A percentile compares a stretch with the other conserved stretches of the same genome.
Evolutionary conservation across 2,329 filamentous ascomycete genomes (phyloP).

Genomic region (Diaporthe longicolla): DNA sequence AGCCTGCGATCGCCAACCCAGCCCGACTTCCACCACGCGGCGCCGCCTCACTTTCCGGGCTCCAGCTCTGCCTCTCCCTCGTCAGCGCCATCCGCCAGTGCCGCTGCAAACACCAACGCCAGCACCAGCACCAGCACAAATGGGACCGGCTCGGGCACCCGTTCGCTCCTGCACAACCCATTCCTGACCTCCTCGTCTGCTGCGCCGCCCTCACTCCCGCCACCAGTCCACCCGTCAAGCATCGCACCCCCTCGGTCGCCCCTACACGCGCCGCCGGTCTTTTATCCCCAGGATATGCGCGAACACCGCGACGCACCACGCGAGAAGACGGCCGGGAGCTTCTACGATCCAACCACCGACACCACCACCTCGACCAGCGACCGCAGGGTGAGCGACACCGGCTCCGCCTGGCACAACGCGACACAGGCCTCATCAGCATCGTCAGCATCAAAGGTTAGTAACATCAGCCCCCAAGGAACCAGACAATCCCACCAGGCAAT

Average conservation of each 20-base stretch:
- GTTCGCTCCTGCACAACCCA: slow-evolving; percentile 44
- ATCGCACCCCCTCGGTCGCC: slow-evolving; percentile 56
- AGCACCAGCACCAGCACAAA: slow-evolving; percentile 49
- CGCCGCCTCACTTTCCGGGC: slow-evolving; percentile 48
- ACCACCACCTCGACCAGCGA: slow-evolving; percentile 61
- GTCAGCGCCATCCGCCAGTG: slow-evolving; percentile 44
- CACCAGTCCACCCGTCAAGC: slow-evolving; percentile 40
- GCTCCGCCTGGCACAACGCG: slow-evolving; percentile 63
- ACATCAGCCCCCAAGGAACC: neutral
- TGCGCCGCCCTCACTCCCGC: slow-evolving; percentile 38
- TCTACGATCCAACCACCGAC: slow-evolving; percentile 69
- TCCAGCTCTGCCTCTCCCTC: slow-evolving; percentile 49
- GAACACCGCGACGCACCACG: slow-evolving; percentile 52
- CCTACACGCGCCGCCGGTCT: slow-evolving; percentile 59
- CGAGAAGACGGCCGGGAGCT: slow-evolving; percentile 60
- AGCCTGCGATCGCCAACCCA: slow-evolving; percentile 65
- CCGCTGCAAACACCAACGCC: slow-evolving; percentile 46
- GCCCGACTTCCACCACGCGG: slow-evolving; percentile 53
- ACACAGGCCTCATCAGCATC: slow-evolving; percentile 61
- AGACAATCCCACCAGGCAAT: neutral
- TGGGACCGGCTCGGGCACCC: slow-evolving; percentile 48
- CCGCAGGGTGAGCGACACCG: slow-evolving; percentile 60
- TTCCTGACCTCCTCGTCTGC: slow-evolving; percentile 40
- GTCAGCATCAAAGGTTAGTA: slow-evolving; percentile 50
- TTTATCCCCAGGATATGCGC: slow-evolving; percentile 54